Conservation (phyloP, 345 rosid species). For the Murraya koenigii region DNA sequence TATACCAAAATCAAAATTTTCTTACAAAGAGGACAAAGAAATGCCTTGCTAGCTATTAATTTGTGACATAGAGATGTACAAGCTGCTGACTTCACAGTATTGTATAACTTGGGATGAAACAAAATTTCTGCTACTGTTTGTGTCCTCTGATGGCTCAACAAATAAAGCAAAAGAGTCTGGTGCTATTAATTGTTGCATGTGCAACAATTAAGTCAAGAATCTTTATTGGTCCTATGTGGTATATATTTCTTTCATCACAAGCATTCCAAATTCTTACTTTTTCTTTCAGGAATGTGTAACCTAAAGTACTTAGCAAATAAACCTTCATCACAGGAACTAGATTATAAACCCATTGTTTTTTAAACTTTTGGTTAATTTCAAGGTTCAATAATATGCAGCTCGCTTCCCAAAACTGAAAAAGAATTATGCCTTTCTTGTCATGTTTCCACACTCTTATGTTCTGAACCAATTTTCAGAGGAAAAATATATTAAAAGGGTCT, state of each 20-base stretch:
- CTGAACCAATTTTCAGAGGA: not conserved
- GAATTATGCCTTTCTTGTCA: not conserved
- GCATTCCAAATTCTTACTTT: constrained; percentile 32
- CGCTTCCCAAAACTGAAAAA: not conserved
- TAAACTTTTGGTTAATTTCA: not conserved
- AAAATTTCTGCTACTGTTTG: constrained; percentile 19
- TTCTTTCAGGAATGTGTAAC: constrained; percentile 21
- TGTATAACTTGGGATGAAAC: constrained; percentile 16
- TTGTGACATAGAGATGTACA: constrained; percentile 17
- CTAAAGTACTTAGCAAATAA: not conserved
- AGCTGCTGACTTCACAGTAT: constrained; percentile 19
- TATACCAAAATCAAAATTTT: constrained; percentile 33
- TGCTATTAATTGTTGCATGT: constrained; percentile 53
- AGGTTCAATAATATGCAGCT: not conserved
- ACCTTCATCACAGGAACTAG: not conserved
- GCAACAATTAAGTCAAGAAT: constrained; percentile 40
- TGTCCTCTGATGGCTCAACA: constrained; percentile 51
- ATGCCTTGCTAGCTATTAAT: constrained; percentile 12
- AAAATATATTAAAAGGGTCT: no score
- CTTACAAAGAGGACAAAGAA: constrained; percentile 33
- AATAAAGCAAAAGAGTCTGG: constrained; percentile 42
- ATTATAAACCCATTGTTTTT: not conserved
- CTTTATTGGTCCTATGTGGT: constrained; percentile 18
- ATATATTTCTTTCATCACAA: constrained; percentile 46
- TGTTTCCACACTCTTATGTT: not conserved